phyloP scores from a whole-genome alignment of 768 basidiomycete genomes.

The Pisolithus albus region DNA sequence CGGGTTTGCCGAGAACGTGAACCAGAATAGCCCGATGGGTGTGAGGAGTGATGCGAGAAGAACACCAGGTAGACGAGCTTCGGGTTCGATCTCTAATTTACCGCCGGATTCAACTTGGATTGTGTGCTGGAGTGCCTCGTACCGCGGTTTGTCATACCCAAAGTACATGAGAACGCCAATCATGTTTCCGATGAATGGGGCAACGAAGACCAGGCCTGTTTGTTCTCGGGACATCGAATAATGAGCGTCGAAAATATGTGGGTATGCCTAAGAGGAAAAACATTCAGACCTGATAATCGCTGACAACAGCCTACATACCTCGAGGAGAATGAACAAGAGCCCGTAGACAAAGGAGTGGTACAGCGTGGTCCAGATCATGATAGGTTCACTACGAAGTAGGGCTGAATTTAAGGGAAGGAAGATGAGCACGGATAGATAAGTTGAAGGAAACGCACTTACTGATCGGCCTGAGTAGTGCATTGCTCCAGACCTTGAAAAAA shows the following conservation, averaged over 20 bases:
- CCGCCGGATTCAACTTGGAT: constrained; percentile 12
- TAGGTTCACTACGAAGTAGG: constrained; percentile 21
- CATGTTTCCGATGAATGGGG: constrained; percentile 18
- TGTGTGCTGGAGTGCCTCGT: constrained; percentile 11
- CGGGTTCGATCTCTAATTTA: constrained; percentile 13
- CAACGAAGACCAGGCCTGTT: constrained; percentile 16
- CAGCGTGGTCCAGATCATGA: constrained; percentile 21
- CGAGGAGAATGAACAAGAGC: constrained; percentile 24
- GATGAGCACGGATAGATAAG: not conserved
- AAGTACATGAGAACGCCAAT: constrained; percentile 20
- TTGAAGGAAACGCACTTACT: constrained; percentile 5
- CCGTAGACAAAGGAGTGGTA: constrained; percentile 25
- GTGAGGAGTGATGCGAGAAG: constrained; percentile 15
- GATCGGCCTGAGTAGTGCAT: constrained; percentile 12
- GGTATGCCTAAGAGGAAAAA: constrained; percentile 7
- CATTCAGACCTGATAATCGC: not conserved
- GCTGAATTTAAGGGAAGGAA: constrained; percentile 2
- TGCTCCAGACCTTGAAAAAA: constrained; percentile 5
- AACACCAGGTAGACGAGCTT: constrained; percentile 17
- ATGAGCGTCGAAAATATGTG: constrained; percentile 15
- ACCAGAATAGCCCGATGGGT: constrained; percentile 22
- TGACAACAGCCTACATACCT: constrained; percentile 6
- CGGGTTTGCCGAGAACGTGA: constrained; percentile 15
- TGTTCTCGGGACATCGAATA: constrained; percentile 18
- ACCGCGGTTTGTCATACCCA: constrained; percentile 13